Evolutionary conservation across 176 grass and related monocot species (phyloP).

Genomic region (Triticum timopheevii): DNA sequence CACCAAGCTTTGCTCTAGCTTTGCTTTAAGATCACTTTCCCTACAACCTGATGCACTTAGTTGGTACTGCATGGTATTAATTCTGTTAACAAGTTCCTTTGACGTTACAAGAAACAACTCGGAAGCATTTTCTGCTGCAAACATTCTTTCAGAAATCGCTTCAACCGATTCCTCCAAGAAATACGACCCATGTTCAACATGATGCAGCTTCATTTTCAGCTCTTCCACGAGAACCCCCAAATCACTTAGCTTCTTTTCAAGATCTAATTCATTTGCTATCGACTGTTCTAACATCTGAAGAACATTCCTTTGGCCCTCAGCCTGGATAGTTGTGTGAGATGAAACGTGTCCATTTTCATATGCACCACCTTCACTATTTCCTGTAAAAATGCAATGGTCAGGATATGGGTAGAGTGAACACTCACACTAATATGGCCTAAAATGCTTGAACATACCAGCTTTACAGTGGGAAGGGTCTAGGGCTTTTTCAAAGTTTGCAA

Average conservation of each 20-base stretch:
- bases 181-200: slow-evolving; percentile 45
- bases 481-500: slow-evolving; percentile 35
- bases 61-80: slow-evolving; percentile 34
- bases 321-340: slow-evolving; percentile 35
- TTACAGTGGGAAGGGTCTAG: slow-evolving; percentile 36
- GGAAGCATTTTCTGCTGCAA: slow-evolving; percentile 67
- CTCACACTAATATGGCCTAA: not conserved
- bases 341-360: slow-evolving; percentile 46
- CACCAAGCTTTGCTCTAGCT: slow-evolving; percentile 23
- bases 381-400: slow-evolving; percentile 32
- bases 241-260: slow-evolving; percentile 54
- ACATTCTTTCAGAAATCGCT: slow-evolving; percentile 43
- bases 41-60: slow-evolving; percentile 26
- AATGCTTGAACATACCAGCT: slow-evolving; percentile 37
- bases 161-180: slow-evolving; percentile 60
- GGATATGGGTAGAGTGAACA: not conserved
- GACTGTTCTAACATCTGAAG: slow-evolving; percentile 79
- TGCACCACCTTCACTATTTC: slow-evolving; percentile 26
- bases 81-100: slow-evolving; percentile 50
- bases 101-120: slow-evolving; percentile 51
- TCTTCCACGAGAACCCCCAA: slow-evolving; percentile 42
- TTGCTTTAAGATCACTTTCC: slow-evolving; percentile 30
- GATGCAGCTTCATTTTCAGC: slow-evolving; percentile 46
- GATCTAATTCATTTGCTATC: slow-evolving; percentile 60
- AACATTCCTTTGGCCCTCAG: slow-evolving; percentile 45